Conservation (phyloP, 768 basidiomycete species). For the Leccinum obscurum region DNA sequence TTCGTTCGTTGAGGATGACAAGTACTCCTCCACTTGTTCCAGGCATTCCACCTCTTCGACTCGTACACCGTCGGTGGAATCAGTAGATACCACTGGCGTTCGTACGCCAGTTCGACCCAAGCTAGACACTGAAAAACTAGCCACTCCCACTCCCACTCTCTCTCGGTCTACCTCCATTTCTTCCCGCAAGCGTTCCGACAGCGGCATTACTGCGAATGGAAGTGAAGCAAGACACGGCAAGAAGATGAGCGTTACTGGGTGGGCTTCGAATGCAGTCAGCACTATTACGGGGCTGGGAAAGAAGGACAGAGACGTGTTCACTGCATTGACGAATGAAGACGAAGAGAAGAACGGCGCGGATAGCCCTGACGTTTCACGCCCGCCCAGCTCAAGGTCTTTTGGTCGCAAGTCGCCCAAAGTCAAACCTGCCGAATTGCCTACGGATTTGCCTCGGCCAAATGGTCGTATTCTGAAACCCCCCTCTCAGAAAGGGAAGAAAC, state of each 20-base stretch:
- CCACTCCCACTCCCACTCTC: slow-evolving; percentile 50
- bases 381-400: slow-evolving; percentile 37
- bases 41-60: slow-evolving; percentile 31
- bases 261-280: slow-evolving; percentile 67
- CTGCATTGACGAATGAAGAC: slow-evolving; percentile 51
- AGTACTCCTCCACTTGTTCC: slow-evolving; percentile 35
- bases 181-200: slow-evolving; percentile 67
- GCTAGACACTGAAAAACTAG: slow-evolving; percentile 41
- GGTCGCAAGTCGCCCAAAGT: slow-evolving; percentile 30
- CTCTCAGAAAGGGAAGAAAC: slow-evolving; percentile 48
- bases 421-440: slow-evolving; percentile 23
- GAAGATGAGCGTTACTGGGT: slow-evolving; percentile 41
- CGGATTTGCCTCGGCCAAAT: slow-evolving; percentile 29
- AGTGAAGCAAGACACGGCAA: slow-evolving; percentile 40
- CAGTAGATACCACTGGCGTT: slow-evolving; percentile 35
- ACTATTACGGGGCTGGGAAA: slow-evolving; percentile 57
- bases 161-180: slow-evolving; percentile 60
- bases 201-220: slow-evolving; percentile 42
- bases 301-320: slow-evolving; percentile 63
- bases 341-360: slow-evolving; percentile 27
- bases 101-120: slow-evolving; percentile 36
- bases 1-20: slow-evolving; percentile 25
- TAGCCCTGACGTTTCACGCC: slow-evolving; percentile 31
- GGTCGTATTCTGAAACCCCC: slow-evolving; percentile 51
- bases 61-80: slow-evolving; percentile 30